These are phyloP conservation scores for Drechslera avenae DNA, from an alignment of 2,329 filamentous ascomycete species.

Conservation along the genomic window DNA sequence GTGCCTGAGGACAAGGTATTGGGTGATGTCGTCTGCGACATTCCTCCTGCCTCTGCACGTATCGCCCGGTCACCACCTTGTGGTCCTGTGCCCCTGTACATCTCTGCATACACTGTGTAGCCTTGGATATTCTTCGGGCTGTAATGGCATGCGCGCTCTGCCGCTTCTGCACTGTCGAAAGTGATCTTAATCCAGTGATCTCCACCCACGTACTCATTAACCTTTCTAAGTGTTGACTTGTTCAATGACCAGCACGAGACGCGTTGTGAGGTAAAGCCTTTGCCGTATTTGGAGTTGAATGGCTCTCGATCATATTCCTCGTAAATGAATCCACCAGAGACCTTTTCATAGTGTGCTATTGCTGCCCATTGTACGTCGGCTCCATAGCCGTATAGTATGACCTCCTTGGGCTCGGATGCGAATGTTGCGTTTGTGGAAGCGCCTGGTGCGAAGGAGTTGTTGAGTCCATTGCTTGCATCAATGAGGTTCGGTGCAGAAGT, in stretches of 20 bases:
- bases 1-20: slow-evolving; percentile 44
- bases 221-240: slow-evolving; percentile 74
- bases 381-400: slow-evolving; percentile 83
- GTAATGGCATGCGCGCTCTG: slow-evolving; percentile 55
- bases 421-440: slow-evolving; percentile 44
- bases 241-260: slow-evolving; percentile 71
- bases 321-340: slow-evolving; percentile 79
- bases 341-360: slow-evolving; percentile 83
- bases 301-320: slow-evolving; percentile 91
- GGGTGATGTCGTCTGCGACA: slow-evolving; percentile 41
- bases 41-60: slow-evolving; percentile 41
- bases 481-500: slow-evolving; percentile 41
- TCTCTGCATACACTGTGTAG: slow-evolving; percentile 55
- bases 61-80: slow-evolving; percentile 51
- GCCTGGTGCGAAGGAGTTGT: slow-evolving; percentile 33
- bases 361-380: slow-evolving; percentile 76
- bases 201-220: slow-evolving; percentile 81
- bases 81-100: slow-evolving; percentile 53
- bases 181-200: slow-evolving; percentile 81
- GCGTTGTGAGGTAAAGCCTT: slow-evolving; percentile 71
- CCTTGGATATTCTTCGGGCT: slow-evolving; percentile 56
- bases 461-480: slow-evolving; percentile 33
- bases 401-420: slow-evolving; percentile 69
- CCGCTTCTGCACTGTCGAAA: slow-evolving; percentile 56
- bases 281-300: slow-evolving; percentile 73